These are phyloP conservation scores for Sporobolomyces phaffii DNA, from an alignment of 768 basidiomycete genomes.

Conservation along the genomic window DNA sequence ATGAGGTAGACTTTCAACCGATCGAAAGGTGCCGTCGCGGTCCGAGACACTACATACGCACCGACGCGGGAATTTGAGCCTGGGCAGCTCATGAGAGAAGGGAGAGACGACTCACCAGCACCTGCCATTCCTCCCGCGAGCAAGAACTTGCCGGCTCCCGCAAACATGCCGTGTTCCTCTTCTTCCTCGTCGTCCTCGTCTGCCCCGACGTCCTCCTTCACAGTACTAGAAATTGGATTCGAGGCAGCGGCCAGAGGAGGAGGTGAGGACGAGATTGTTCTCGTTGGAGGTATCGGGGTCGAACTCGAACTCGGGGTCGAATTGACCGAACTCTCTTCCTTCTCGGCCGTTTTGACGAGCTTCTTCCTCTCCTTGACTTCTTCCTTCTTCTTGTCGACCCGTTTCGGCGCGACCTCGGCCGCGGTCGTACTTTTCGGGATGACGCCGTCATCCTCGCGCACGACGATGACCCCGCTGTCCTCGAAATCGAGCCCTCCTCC, in stretches of 20 bases:
- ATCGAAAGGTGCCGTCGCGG: constrained; percentile 96
- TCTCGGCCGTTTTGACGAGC: constrained; percentile 21
- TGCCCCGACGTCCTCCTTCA: too few relatives aligned
- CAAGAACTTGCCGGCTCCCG: constrained; percentile 76
- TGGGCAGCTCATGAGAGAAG: background rate
- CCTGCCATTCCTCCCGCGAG: constrained; percentile 91
- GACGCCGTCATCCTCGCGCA: too few relatives aligned
- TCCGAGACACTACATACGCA: constrained; percentile 69
- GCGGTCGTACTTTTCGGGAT: background rate
- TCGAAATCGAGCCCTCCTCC: constrained; percentile 21
- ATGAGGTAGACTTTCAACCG: constrained; percentile 94
- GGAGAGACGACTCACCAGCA: constrained; percentile 58
- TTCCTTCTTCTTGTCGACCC: constrained; percentile 43
- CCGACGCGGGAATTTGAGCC: background rate
- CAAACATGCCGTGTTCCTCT: constrained; percentile 57
- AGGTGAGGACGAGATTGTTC: too few relatives aligned
- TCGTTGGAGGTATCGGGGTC: constrained; percentile 4
- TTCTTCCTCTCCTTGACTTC: background rate
- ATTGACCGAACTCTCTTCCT: background rate
- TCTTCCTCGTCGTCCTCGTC: constrained; percentile 51
- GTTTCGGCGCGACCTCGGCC: background rate
- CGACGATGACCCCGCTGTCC: constrained; percentile 23
- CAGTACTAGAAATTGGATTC: too few relatives aligned
- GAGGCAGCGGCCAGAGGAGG: too few relatives aligned
- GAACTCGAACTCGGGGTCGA: constrained; percentile 6